These are phyloP conservation scores for Massarina eburnea DNA, from an alignment of 2,329 filamentous ascomycete genomes.

Conservation along the genomic window DNA sequence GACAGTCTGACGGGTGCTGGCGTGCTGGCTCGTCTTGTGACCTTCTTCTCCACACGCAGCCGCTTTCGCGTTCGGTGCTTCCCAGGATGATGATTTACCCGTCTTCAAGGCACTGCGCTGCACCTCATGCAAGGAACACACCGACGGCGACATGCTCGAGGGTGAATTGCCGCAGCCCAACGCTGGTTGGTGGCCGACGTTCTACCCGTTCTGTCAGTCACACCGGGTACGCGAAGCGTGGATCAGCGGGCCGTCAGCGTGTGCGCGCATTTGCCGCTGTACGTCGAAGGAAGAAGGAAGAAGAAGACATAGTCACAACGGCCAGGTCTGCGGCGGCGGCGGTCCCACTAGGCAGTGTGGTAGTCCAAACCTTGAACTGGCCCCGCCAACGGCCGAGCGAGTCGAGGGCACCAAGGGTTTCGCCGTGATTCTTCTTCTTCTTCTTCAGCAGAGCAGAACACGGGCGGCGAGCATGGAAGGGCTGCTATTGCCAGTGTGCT, in stretches of 20 bases:
- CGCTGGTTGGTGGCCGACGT: too few relatives aligned
- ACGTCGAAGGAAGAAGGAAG: too few relatives aligned
- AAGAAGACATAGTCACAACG: too few relatives aligned
- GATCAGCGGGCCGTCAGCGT: constrained; percentile 32
- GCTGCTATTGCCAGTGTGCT: neutral
- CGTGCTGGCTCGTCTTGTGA: constrained; percentile 38
- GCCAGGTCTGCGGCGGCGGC: neutral
- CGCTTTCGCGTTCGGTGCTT: neutral
- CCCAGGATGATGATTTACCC: constrained; percentile 33
- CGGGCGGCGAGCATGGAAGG: constrained; percentile 5
- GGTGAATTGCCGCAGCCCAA: constrained; percentile 14
- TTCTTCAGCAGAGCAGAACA: neutral
- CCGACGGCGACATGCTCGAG: constrained; percentile 14
- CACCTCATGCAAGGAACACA: constrained; percentile 39
- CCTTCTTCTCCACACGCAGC: constrained; percentile 30
- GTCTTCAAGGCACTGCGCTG: constrained; percentile 15
- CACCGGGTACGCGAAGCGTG: constrained; percentile 20
- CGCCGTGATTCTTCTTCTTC: neutral
- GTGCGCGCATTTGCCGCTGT: constrained; percentile 15
- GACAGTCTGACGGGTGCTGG: constrained; percentile 18
- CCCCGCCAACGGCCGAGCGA: too few relatives aligned
- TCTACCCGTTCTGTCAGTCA: constrained; percentile 18
- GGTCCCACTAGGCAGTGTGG: neutral
- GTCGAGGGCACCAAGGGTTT: neutral
- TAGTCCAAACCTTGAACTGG: too few relatives aligned